A percentile compares a stretch with the other conserved stretches of the same genome.
These are phyloP conservation scores for Pezicula neosporulosa DNA, from an alignment of 2,329 filamentous ascomycete species.

Conservation along the genomic window DNA sequence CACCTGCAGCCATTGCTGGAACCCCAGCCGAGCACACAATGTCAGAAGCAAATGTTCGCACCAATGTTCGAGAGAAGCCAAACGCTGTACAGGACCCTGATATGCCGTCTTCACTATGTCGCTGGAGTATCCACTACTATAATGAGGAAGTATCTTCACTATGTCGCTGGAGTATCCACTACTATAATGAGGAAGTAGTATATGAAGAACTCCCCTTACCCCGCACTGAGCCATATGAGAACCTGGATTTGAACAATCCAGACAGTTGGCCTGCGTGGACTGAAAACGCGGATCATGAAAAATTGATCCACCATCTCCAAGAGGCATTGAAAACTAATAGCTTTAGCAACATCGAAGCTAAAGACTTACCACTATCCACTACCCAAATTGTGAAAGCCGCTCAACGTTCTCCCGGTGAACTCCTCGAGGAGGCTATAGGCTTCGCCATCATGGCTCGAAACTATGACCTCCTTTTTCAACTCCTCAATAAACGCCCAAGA, in stretches of 20 bases:
- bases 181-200: no score
- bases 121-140: no score
- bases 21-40: background rate
- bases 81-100: background rate
- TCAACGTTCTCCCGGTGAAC: conserved; percentile 14
- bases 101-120: no score
- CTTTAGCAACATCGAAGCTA: conserved; percentile 7
- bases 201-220: no score
- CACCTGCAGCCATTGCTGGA: background rate
- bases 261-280: background rate
- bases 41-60: background rate
- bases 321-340: conserved; percentile 5
- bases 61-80: background rate
- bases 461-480: conserved; percentile 6
- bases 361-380: conserved; percentile 20
- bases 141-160: no score
- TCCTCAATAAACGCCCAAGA: conserved; percentile 1
- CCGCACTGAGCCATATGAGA: background rate
- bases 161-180: conserved; percentile 10
- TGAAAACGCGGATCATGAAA: background rate
- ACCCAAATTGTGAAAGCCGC: conserved; percentile 19
- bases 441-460: conserved; percentile 27
- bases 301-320: background rate
- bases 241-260: background rate
- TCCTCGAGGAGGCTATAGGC: conserved; percentile 22